These are phyloP conservation scores for Stachybotrys chlorohalonatus DNA, from an alignment of 2,329 filamentous ascomycete genomes.

Conservation along the genomic window DNA sequence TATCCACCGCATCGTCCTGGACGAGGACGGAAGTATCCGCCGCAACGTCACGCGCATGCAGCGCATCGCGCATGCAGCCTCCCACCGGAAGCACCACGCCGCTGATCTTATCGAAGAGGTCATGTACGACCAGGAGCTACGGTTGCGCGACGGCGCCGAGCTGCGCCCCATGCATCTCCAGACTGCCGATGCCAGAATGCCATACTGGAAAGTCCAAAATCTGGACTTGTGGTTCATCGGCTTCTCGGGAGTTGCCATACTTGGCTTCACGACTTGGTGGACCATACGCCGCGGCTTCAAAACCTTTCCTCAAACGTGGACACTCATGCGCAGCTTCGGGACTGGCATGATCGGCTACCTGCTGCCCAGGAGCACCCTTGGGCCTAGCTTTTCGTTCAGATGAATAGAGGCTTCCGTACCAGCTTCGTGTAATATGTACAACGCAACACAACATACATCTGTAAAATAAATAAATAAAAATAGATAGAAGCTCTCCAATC, in stretches of 20 bases:
- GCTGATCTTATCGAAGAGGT: conserved; percentile 33
- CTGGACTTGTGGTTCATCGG: conserved; percentile 24
- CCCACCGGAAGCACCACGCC: conserved; percentile 25
- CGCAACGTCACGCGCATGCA: conserved; percentile 26
- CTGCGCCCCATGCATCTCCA: conserved; percentile 30
- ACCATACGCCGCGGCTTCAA: conserved; percentile 1
- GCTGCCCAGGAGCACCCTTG: background rate
- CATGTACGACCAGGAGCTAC: conserved; percentile 23
- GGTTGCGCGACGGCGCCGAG: conserved; percentile 8
- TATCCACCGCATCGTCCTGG: conserved; percentile 15
- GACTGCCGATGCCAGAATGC: conserved; percentile 33
- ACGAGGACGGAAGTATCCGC: conserved; percentile 17
- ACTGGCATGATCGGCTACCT: background rate
- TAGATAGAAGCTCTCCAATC: background rate
- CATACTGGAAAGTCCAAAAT: conserved; percentile 26
- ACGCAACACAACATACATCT: background rate
- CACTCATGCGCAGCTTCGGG: background rate
- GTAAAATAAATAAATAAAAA: background rate
- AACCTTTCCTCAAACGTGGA: background rate
- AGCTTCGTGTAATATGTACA: too few species aligned
- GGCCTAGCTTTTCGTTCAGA: background rate
- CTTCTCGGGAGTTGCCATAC: conserved; percentile 5
- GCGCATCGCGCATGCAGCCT: conserved; percentile 26
- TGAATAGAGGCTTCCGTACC: too few species aligned
- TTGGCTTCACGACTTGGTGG: conserved; percentile 10